Conservation (phyloP, 225 moss, liverwort and hornwort genomes). For the Bryum argenteum region DNA sequence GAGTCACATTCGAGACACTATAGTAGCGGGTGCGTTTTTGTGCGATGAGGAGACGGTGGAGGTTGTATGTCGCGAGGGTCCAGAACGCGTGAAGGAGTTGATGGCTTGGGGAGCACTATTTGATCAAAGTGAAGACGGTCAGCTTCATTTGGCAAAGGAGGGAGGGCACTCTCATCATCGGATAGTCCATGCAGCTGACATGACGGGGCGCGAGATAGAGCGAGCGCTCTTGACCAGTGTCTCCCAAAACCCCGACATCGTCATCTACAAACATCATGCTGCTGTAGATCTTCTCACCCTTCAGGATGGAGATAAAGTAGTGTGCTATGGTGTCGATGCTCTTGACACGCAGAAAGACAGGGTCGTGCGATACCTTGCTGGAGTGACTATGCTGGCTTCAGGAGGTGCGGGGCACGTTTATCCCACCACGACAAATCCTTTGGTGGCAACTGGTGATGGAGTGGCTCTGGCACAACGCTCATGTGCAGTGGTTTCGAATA, state of each 20-base stretch:
- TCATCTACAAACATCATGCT: constrained; percentile 87
- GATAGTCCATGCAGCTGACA: constrained; percentile 97
- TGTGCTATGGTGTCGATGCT: constrained; percentile 96
- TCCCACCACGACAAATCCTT: constrained; percentile 96
- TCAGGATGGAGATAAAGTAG: constrained; percentile 76
- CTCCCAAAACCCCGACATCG: constrained; percentile 71
- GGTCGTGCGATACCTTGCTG: constrained; percentile 88
- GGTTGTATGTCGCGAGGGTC: constrained; percentile 98
- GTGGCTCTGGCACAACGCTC: constrained; percentile 96
- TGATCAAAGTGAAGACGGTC: constrained; percentile 97
- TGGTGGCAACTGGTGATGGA: constrained; percentile 97
- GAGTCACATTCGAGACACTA: constrained; percentile 97
- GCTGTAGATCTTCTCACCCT: constrained; percentile 93
- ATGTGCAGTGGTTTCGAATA: constrained; percentile 93
- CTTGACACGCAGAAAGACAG: constrained; percentile 61
- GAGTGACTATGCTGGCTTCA: constrained; percentile 98
- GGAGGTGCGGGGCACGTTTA: constrained; percentile 99
- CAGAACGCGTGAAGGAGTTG: constrained; percentile 92
- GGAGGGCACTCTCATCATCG: constrained; percentile 99
- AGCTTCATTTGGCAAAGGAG: constrained; percentile 91
- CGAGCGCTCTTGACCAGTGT: constrained; percentile 81
- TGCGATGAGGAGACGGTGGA: constrained; percentile 99
- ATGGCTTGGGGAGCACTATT: constrained; percentile 94
- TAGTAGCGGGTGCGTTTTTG: constrained; percentile 92
- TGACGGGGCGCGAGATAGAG: constrained; percentile 98